Percentiles rank a stretch among this genome's conserved stretches.
These are phyloP conservation scores for Apiospora sp. DNA, from an alignment of 2,329 filamentous ascomycete genomes.

Conservation along the genomic window DNA sequence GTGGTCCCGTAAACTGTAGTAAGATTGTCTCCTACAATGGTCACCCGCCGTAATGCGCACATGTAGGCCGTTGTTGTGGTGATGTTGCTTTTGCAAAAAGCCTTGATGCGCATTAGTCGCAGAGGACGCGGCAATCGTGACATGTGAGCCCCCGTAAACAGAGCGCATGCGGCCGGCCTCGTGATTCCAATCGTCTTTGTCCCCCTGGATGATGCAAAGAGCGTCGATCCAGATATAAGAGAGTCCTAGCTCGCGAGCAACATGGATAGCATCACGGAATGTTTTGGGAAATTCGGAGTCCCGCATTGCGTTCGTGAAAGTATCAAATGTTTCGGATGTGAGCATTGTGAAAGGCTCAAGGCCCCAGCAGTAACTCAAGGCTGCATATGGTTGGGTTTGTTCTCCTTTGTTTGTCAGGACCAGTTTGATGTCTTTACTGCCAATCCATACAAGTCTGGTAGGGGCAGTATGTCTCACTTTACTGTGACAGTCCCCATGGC, in stretches of 20 bases:
- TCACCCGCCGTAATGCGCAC: too few relatives aligned
- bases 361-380: constrained; percentile 12
- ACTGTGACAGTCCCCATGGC: not conserved
- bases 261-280: not conserved
- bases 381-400: not conserved
- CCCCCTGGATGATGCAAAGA: not conserved
- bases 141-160: not conserved
- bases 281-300: not conserved
- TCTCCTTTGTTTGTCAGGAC: not conserved
- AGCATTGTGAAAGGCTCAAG: not conserved
- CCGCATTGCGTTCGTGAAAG: not conserved
- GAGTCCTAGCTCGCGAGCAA: not conserved
- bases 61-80: too few relatives aligned
- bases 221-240: constrained; percentile 15
- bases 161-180: not conserved
- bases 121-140: constrained; percentile 6
- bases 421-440: not conserved
- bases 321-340: not conserved
- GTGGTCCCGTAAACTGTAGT: too few relatives aligned
- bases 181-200: not conserved
- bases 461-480: not conserved
- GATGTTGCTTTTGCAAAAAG: too few relatives aligned
- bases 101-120: too few relatives aligned
- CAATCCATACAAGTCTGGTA: not conserved
- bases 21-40: too few relatives aligned